Conservation (phyloP, 768 basidiomycete species). For the Candolleomyces efflorescens region DNA sequence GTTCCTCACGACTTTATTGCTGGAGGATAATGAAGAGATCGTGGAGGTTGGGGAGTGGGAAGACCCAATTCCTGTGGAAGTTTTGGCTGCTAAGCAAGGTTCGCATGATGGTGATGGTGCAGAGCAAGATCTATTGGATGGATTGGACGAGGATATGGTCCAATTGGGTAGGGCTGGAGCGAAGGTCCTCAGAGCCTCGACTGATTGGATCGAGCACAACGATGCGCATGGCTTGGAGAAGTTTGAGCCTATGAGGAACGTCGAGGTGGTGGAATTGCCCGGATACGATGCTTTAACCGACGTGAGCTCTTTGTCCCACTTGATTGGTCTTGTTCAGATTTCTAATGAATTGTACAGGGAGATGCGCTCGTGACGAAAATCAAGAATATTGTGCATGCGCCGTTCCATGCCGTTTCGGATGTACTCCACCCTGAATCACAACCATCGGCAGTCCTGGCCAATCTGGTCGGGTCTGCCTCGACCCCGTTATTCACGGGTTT, state of each 20-base stretch:
- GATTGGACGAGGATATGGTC: slow-evolving; percentile 14
- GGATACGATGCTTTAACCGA: slow-evolving; percentile 39
- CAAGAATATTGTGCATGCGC: slow-evolving; percentile 46
- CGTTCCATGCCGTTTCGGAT: slow-evolving; percentile 51
- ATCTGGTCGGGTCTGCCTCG: slow-evolving; percentile 52
- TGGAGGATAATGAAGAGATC: slow-evolving; percentile 65
- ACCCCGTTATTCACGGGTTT: slow-evolving; percentile 60
- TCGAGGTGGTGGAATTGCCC: slow-evolving; percentile 54
- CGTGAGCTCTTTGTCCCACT: slow-evolving; percentile 32
- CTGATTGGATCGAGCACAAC: slow-evolving; percentile 67
- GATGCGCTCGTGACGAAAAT: slow-evolving; percentile 27
- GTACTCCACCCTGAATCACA: slow-evolving; percentile 48
- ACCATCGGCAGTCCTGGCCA: slow-evolving; percentile 47
- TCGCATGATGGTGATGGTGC: neutral
- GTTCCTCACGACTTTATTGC: slow-evolving; percentile 43
- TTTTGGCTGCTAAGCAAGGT: neutral
- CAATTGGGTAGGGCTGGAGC: slow-evolving; percentile 6
- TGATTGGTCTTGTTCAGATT: neutral
- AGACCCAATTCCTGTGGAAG: slow-evolving; percentile 22
- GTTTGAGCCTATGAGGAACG: slow-evolving; percentile 59
- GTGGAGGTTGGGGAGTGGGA: slow-evolving; percentile 63
- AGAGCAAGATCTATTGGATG: slow-evolving; percentile 20
- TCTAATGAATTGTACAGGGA: slow-evolving; percentile 21
- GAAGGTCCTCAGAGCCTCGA: slow-evolving; percentile 53
- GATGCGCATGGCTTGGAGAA: slow-evolving; percentile 64